Percentiles rank a stretch among this genome's conserved stretches.
Evolutionary conservation across 331 rosid genomes (phyloP).

Genomic region (Ulmus americana): DNA sequence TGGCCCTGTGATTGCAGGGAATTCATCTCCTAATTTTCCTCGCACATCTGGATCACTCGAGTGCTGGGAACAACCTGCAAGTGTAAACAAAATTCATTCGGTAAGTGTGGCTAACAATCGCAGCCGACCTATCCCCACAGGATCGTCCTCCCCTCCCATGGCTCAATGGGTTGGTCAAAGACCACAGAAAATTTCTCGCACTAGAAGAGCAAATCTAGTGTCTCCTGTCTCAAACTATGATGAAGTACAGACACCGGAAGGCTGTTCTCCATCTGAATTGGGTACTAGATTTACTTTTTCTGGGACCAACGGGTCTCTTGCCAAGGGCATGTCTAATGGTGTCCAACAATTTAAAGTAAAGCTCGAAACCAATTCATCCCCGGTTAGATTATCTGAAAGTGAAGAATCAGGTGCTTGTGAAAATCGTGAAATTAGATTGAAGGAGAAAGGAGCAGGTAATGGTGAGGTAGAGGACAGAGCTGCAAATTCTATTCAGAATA

Average conservation of each 20-base stretch:
- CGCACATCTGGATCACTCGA: constrained; percentile 52
- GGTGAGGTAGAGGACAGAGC: constrained; percentile 43
- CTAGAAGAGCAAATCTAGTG: constrained; percentile 69
- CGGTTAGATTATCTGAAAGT: constrained; percentile 63
- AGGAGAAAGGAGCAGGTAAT: constrained; percentile 51
- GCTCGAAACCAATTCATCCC: constrained; percentile 50
- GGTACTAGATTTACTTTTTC: constrained; percentile 46
- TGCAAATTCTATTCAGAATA: constrained; percentile 35
- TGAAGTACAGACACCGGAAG: constrained; percentile 54
- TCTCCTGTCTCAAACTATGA: constrained; percentile 63
- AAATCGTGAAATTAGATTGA: constrained; percentile 50
- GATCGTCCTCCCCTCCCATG: constrained; percentile 60
- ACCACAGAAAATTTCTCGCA: constrained; percentile 71
- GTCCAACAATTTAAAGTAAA: constrained; percentile 44
- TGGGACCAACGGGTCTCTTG: constrained; percentile 44
- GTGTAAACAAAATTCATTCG: constrained; percentile 43
- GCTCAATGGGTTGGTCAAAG: constrained; percentile 93
- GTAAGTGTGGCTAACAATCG: constrained; percentile 41
- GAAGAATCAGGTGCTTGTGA: constrained; percentile 68
- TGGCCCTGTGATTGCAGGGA: constrained; percentile 46
- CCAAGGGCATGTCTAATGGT: constrained; percentile 38
- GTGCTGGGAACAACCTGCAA: constrained; percentile 51
- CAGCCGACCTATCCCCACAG: constrained; percentile 52
- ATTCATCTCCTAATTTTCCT: constrained; percentile 47
- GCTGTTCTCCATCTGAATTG: constrained; percentile 55